Evolutionary conservation across 1,139 yeast genomes (phyloP).

Genomic region (Kurtzmaniella quercitrusa): DNA sequence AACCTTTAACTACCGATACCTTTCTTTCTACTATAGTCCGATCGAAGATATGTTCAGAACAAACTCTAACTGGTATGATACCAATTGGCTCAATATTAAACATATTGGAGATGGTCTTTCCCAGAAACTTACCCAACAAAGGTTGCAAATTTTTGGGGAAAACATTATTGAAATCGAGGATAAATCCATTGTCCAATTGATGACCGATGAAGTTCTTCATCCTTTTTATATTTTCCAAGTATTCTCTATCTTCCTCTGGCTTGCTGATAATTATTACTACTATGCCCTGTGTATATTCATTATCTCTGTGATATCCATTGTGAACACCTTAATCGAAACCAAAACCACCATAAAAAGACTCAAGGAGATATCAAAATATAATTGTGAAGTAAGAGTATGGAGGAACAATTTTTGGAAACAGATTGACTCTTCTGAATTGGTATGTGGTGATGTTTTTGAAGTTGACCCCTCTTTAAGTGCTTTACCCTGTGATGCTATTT

Average conservation of each 20-base stretch:
- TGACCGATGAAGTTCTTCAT: slow-evolving; percentile 85
- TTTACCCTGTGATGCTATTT: slow-evolving; percentile 86
- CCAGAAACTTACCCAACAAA: slow-evolving; percentile 61
- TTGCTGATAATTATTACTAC: slow-evolving; percentile 85
- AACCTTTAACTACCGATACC: slow-evolving; percentile 75
- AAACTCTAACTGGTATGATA: slow-evolving; percentile 82
- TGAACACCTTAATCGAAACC: slow-evolving; percentile 80
- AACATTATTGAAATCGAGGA: slow-evolving; percentile 76
- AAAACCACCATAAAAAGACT: slow-evolving; percentile 68
- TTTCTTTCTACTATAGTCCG: slow-evolving; percentile 80
- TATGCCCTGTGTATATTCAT: slow-evolving; percentile 90
- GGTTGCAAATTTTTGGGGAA: slow-evolving; percentile 69
- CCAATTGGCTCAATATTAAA: slow-evolving; percentile 61
- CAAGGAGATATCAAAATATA: slow-evolving; percentile 66
- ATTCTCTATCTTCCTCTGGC: slow-evolving; percentile 87
- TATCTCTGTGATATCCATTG: slow-evolving; percentile 76
- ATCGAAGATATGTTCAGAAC: slow-evolving; percentile 80
- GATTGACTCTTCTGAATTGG: slow-evolving; percentile 72
- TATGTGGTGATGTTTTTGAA: slow-evolving; percentile 94
- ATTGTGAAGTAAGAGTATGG: slow-evolving; percentile 83
- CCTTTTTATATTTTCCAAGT: slow-evolving; percentile 95
- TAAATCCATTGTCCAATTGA: slow-evolving; percentile 58
- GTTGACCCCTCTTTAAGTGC: slow-evolving; percentile 73
- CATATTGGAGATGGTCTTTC: slow-evolving; percentile 68
- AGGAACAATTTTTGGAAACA: slow-evolving; percentile 94